Conservation (phyloP, 2,329 filamentous ascomycete genomes). For the Ilyonectria robusta region DNA sequence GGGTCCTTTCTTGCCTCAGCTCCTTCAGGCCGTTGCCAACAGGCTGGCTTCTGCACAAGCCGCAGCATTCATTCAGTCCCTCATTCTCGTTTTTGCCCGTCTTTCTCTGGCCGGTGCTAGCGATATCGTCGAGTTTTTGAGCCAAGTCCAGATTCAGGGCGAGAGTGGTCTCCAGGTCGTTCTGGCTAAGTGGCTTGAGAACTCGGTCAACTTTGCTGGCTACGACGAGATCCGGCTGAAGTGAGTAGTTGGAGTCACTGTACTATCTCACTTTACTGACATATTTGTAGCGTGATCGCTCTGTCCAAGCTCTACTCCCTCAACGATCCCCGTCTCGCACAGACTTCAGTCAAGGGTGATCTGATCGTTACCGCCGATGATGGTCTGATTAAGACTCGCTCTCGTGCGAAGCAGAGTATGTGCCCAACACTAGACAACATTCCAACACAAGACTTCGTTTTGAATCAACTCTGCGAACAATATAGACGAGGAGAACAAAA, state of each 20-base stretch:
- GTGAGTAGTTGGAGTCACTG: slow-evolving; percentile 63
- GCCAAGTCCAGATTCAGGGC: slow-evolving; percentile 83
- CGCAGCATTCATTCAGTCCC: slow-evolving; percentile 92
- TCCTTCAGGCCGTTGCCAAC: slow-evolving; percentile 89
- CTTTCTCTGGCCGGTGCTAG: slow-evolving; percentile 87
- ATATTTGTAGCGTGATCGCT: slow-evolving; percentile 80
- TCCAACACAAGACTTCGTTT: slow-evolving; percentile 34
- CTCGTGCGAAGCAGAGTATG: slow-evolving; percentile 86
- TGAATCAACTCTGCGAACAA: slow-evolving; percentile 39
- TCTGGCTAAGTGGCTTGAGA: slow-evolving; percentile 95
- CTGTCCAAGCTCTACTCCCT: slow-evolving; percentile 92
- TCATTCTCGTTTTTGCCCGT: slow-evolving; percentile 95
- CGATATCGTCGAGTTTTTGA: slow-evolving; percentile 93
- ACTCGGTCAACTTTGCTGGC: slow-evolving; percentile 96
- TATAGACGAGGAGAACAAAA: slow-evolving; percentile 36
- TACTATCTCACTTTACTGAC: slow-evolving; percentile 48
- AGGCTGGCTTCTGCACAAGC: slow-evolving; percentile 86
- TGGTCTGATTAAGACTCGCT: slow-evolving; percentile 90
- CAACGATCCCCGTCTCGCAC: slow-evolving; percentile 82
- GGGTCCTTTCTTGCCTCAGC: slow-evolving; percentile 89
- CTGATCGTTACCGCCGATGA: slow-evolving; percentile 85
- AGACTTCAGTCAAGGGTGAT: slow-evolving; percentile 92
- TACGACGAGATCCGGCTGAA: slow-evolving; percentile 98
- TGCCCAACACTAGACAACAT: slow-evolving; percentile 38
- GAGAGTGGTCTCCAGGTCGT: slow-evolving; percentile 91